A percentile compares a stretch with the other conserved stretches of the same genome.
Evolutionary conservation across 805 yeast species (phyloP).

Genomic region (Metschnikowia noctiluminum): DNA sequence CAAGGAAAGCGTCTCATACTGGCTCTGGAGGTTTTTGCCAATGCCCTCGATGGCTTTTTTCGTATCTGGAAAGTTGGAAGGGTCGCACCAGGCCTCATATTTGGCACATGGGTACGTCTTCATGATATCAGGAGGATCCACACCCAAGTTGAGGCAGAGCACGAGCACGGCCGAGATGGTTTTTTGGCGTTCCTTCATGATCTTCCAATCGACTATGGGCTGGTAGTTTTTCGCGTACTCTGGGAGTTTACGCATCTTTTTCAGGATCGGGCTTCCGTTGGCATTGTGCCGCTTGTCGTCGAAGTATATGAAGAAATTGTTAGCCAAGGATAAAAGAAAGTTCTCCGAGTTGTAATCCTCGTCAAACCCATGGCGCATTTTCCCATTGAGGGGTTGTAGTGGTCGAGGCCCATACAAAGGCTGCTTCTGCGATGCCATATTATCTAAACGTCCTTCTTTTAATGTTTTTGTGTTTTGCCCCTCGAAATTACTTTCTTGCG

Average conservation of each 20-base stretch:
- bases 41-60: constrained; percentile 89
- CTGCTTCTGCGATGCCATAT: constrained; percentile 16
- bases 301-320: constrained; percentile 76
- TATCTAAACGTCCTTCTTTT: background rate
- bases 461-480: too few relatives aligned
- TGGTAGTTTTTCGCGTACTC: constrained; percentile 49
- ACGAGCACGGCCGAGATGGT: constrained; percentile 93
- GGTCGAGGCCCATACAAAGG: constrained; percentile 35
- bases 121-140: constrained; percentile 94
- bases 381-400: constrained; percentile 48
- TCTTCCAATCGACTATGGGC: constrained; percentile 86
- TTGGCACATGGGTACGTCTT: constrained; percentile 92
- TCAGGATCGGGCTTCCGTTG: constrained; percentile 74
- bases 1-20: constrained; percentile 84
- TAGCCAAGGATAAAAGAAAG: constrained; percentile 53
- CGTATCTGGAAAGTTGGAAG: constrained; percentile 73
- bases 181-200: constrained; percentile 83
- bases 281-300: constrained; percentile 92
- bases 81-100: constrained; percentile 92
- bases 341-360: constrained; percentile 57
- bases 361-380: constrained; percentile 64
- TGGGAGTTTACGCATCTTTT: constrained; percentile 46
- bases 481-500: too few relatives aligned
- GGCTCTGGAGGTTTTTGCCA: constrained; percentile 82
- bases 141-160: constrained; percentile 86